Evolutionary conservation across 495 filamentous ascomycete species (phyloP).

Genomic region (Stereocaulon alpinum): DNA sequence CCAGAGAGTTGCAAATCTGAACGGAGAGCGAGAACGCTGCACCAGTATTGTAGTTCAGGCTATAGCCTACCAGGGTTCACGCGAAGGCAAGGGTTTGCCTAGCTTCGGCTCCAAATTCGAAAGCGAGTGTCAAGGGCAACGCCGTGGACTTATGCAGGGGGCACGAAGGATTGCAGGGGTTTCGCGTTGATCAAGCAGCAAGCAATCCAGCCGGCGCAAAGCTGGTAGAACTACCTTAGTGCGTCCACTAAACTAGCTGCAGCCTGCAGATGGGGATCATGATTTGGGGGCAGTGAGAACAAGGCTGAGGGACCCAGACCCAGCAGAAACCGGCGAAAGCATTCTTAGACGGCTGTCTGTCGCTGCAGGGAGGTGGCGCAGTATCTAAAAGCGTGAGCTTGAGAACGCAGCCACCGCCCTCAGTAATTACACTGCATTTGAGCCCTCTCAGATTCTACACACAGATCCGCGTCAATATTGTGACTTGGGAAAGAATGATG

Average conservation of each 20-base stretch:
- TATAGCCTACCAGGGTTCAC: too few relatives aligned
- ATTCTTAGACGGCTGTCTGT: background rate
- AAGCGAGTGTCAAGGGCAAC: too few relatives aligned
- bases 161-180: background rate
- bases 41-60: too few relatives aligned
- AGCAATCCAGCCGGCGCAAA: background rate
- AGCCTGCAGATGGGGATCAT: background rate
- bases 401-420: background rate
- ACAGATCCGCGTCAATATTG: too few relatives aligned
- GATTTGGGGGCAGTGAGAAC: background rate
- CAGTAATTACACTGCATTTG: too few relatives aligned
- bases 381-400: background rate
- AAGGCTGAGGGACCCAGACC: conserved; percentile 5
- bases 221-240: background rate
- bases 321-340: background rate
- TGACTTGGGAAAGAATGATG: too few relatives aligned
- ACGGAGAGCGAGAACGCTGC: too few relatives aligned
- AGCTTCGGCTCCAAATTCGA: too few relatives aligned
- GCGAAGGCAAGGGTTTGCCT: too few relatives aligned
- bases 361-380: background rate
- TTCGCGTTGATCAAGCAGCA: background rate
- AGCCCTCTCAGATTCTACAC: too few relatives aligned
- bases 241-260: background rate
- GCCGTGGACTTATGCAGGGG: too few relatives aligned
- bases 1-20: background rate